A percentile compares a stretch with the other conserved stretches of the same genome.
phyloP scores from a whole-genome alignment of 1,139 yeast species.

The Pichia sp. region DNA sequence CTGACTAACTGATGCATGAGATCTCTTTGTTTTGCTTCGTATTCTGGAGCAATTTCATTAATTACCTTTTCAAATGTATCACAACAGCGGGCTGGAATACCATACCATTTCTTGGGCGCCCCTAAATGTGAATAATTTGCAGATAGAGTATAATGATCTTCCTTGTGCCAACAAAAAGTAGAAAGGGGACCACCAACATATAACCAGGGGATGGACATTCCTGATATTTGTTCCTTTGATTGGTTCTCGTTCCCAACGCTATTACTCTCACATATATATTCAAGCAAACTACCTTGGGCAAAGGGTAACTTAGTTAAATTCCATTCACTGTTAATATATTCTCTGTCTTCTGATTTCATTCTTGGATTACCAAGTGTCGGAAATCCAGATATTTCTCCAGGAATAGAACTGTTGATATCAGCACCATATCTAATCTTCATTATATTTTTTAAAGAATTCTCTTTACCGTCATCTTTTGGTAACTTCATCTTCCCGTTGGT shows the following conservation, averaged over 20 bases:
- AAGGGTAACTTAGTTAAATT: conserved; percentile 61
- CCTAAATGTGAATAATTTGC: conserved; percentile 77
- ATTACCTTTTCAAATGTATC: conserved; percentile 46
- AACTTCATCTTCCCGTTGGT: conserved; percentile 18
- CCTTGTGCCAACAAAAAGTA: conserved; percentile 83
- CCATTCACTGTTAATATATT: conserved; percentile 30
- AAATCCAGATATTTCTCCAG: conserved; percentile 65
- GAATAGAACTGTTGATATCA: conserved; percentile 54
- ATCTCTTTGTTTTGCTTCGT: conserved; percentile 81
- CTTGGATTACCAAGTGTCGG: conserved; percentile 29
- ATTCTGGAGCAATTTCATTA: conserved; percentile 64
- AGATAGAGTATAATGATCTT: conserved; percentile 70
- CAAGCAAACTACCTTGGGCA: conserved; percentile 55
- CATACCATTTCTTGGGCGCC: conserved; percentile 72
- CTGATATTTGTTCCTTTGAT: conserved; percentile 44
- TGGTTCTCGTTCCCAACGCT: background rate
- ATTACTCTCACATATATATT: conserved; percentile 30
- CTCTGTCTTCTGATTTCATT: conserved; percentile 19
- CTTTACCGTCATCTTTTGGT: conserved; percentile 11
- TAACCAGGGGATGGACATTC: conserved; percentile 81
- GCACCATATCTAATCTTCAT: conserved; percentile 68
- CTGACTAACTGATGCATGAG: conserved; percentile 82
- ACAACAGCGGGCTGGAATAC: conserved; percentile 53
- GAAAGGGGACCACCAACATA: conserved; percentile 67
- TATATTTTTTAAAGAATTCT: conserved; percentile 30